Conservation (phyloP, 2,329 filamentous ascomycete species). For the Annulohypoxylon truncatum region DNA sequence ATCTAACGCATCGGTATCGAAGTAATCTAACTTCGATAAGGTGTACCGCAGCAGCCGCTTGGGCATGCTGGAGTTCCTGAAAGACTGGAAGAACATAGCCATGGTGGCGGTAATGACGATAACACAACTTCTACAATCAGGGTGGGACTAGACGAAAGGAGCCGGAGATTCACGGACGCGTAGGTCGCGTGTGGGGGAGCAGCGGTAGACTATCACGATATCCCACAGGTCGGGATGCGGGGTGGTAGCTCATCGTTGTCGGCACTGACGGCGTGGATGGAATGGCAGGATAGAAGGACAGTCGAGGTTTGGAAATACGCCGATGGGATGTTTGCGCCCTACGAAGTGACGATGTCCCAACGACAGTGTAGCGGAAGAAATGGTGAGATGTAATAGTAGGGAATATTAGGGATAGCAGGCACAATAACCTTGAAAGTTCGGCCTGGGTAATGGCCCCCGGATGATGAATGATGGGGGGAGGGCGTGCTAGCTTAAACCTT, state of each 20-base stretch:
- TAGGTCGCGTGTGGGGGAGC: conserved; percentile 43
- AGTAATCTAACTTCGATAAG: conserved; percentile 82
- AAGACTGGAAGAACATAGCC: conserved; percentile 77
- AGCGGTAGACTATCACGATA: conserved; percentile 46
- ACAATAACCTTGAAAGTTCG: conserved; percentile 5
- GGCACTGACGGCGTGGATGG: conserved; percentile 36
- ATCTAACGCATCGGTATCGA: conserved; percentile 89
- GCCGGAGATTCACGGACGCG: conserved; percentile 39
- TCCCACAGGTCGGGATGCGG: conserved; percentile 48
- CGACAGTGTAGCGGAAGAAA: conserved; percentile 8
- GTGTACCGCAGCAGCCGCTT: conserved; percentile 90
- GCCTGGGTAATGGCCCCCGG: conserved; percentile 1
- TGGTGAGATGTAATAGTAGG: conserved; percentile 7
- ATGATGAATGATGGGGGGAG: conserved; percentile 10
- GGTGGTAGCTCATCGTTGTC: conserved; percentile 50
- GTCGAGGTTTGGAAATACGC: background rate
- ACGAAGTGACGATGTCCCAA: conserved; percentile 19
- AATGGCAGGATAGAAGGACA: conserved; percentile 1
- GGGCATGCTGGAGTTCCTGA: conserved; percentile 78
- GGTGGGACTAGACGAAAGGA: conserved; percentile 6
- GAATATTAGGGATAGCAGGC: background rate
- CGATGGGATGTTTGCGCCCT: conserved; percentile 17
- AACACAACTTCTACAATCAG: conserved; percentile 8
- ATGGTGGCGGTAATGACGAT: conserved; percentile 58
- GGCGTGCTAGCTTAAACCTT: conserved; percentile 17